Base-by-base conservation (phyloP, 2,329 filamentous ascomycete species). In the Helotiales sp. region DNA sequence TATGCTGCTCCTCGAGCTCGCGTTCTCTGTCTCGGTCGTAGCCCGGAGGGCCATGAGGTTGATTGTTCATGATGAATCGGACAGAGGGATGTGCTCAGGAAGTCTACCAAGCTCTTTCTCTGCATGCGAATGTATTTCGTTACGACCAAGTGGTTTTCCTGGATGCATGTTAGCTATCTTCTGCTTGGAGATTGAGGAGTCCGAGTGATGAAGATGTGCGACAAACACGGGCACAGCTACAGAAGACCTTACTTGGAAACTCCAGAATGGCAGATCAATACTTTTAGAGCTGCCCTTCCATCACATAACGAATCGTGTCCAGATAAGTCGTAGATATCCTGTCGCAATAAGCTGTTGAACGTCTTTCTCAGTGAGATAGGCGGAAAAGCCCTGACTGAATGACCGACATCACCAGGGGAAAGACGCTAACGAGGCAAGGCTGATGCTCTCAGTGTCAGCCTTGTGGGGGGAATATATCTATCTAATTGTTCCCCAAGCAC, bases 1-100 rank as follows among this genome's bases (percentile, higher is more conserved):
- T 77, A 64, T 85, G 81, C 56, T 81, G 77, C 65, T 82, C 79
- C 59, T 78, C 76, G 66, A 80, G 59, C 73, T 72, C 63, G 79
- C 77, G 55, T 31, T 83, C 78, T 52, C 77, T 72, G 53, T 77
- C 78, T 58, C 67, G 66, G 44, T 71, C 69, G 44, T 68, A 69
- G 42, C 61, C 64, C 53, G 63, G 57, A 10, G 65, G 67, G 48
- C 67, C 65, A 52, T 70, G 68, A 31, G 68, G 61, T 60, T 65
- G 70, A 57, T 68, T 69, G 49, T 72, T 71, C 69, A 70, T 71
- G 29, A 10, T 59, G 24, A 27, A 42, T 31, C 30, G 2, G 30
- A 50, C 25, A 34, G 22, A 13, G 12, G 1, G 40, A 10, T 44
- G 22, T 24, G 22, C 15, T 10, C 10, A 44, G 40, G 15, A 12